Base-by-base conservation (phyloP, 805 yeast species). In the Candida pseudoglaebosa region DNA sequence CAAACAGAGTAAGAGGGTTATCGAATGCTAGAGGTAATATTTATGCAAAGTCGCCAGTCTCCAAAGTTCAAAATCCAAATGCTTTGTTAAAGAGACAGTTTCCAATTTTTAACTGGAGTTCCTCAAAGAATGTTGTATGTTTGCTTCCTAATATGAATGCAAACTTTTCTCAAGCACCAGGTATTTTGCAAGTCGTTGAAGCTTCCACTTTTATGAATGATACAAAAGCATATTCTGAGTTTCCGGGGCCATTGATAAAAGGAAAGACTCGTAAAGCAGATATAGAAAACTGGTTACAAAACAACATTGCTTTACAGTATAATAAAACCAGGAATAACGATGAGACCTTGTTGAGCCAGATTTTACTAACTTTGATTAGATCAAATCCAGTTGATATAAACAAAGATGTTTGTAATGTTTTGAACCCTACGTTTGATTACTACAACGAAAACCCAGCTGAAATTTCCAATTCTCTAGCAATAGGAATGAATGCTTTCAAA, bases 101-200 rank as follows among this genome's bases (percentile, higher is more conserved):
- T 60, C 95, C 96, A 0, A 54, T 88, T 24, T 83, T 86, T 54
- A 69, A 73, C 41, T 88, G 93, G 84, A 57, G 65, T 36, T 43
- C 47, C 20, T 56, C 67, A 1, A 56, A 53, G 20, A 56, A 52
- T n/a, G 56, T 56, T 3, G 60, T 50, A 1, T 39, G 42, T 15
- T 49, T 67, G 36, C 47, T 61, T 13, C 69, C 70, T 5, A 57
- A 64, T 24, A 21, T 13, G 31, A 22, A 28, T 40, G 26, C 30
- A 43, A 62, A 61, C 16, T 33, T 21, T 22, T 13, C 16, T n/a
- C 28, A 9, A 33, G 35, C 57, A 8, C 49, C 50, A 28, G 50
- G 55, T 14, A 49, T 48, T 2, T 49, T 82, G 4, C 62, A 62
- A 1, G 61, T 80, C 7, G 54, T 42, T 8, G 46, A 43, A 8